A percentile compares a stretch with the other conserved stretches of the same genome.
phyloP scores from a whole-genome alignment of 2,329 filamentous ascomycete species.

The Fusarium succisae region DNA sequence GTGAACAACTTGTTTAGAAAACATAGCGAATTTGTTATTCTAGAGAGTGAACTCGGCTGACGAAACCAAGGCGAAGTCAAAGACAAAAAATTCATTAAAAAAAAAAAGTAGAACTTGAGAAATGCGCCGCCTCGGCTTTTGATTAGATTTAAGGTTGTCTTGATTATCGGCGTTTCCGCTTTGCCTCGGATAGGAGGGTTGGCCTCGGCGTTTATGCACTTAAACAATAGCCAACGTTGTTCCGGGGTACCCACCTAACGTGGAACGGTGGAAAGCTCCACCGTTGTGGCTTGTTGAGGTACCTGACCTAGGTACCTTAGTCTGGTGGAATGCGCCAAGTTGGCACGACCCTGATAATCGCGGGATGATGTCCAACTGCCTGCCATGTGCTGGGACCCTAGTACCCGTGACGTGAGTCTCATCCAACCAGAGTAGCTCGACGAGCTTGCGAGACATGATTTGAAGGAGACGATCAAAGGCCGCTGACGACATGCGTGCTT shows the following conservation, averaged over 20 bases:
- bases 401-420: slow-evolving; percentile 30
- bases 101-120: neutral
- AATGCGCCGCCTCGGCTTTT: slow-evolving; percentile 17
- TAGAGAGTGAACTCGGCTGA: neutral
- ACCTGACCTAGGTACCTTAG: neutral
- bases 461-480: slow-evolving; percentile 28
- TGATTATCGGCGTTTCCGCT: slow-evolving; percentile 26
- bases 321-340: neutral
- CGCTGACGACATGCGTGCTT: slow-evolving; percentile 34
- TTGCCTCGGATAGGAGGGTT: slow-evolving; percentile 37
- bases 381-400: slow-evolving; percentile 12
- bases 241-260: neutral
- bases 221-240: slow-evolving; percentile 6
- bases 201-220: slow-evolving; percentile 35
- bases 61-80: neutral
- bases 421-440: slow-evolving; percentile 28
- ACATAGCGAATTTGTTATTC: slow-evolving; percentile 24
- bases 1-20: slow-evolving; percentile 39
- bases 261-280: neutral
- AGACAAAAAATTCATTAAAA: neutral
- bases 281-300: neutral
- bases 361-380: neutral
- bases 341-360: neutral
- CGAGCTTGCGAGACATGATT: slow-evolving; percentile 24
- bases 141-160: slow-evolving; percentile 28